Percentiles rank a stretch among this genome's conserved stretches.
Conservation (phyloP, 139 green algal species). For the Ettlia oleoabundans region DNA sequence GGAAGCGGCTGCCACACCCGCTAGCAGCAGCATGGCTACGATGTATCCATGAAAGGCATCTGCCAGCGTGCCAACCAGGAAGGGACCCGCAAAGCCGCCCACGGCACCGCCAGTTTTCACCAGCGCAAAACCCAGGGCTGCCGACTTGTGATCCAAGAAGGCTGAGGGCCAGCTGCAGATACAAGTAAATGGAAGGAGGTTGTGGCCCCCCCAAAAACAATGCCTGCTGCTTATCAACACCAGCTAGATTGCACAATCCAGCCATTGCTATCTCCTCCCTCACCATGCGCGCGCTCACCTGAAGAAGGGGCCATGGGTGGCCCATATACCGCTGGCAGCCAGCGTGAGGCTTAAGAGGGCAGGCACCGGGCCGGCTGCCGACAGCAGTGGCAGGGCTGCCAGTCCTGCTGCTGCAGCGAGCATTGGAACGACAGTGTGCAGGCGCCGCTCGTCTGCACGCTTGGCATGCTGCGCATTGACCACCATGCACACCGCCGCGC, state of each 20-base stretch:
- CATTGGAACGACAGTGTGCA: conserved; percentile 37
- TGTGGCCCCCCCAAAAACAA: neutral
- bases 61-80: conserved; percentile 9
- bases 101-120: conserved; percentile 37
- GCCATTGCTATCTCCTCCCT: no score
- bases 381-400: neutral
- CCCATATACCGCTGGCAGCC: conserved; percentile 35
- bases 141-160: conserved; percentile 16
- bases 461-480: conserved; percentile 23
- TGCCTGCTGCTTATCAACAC: neutral
- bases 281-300: no score
- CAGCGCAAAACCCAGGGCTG: conserved; percentile 41
- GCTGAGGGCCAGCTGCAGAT: conserved; percentile 36
- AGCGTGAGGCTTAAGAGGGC: conserved; percentile 21
- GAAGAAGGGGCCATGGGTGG: conserved; percentile 40
- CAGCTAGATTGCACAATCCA: no score
- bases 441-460: conserved; percentile 13
- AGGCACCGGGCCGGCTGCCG: neutral
- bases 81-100: conserved; percentile 29
- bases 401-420: conserved; percentile 1
- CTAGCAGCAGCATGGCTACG: conserved; percentile 32
- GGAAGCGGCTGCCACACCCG: neutral
- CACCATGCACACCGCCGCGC: conserved; percentile 36
- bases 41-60: conserved; percentile 11
- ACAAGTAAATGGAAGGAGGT: neutral